phyloP scores from a whole-genome alignment of 441 rosid species.

The Gossypium lobatum region DNA sequence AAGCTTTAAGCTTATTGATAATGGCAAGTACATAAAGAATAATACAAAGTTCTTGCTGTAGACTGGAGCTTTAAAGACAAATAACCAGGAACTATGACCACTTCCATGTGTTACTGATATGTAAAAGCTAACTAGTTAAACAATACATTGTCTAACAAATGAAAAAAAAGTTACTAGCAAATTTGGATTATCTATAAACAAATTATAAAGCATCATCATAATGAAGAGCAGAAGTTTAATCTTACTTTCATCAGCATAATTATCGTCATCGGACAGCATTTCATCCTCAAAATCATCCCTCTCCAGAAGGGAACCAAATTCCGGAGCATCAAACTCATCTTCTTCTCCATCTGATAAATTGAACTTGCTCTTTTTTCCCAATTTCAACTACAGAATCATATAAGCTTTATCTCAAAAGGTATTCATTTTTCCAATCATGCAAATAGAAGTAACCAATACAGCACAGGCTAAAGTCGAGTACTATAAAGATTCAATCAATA shows the following conservation, averaged over 20 bases:
- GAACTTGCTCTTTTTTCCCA: slow-evolving; percentile 59
- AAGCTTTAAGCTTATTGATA: not conserved
- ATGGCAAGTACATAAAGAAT: not conserved
- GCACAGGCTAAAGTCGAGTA: not conserved
- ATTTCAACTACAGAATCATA: slow-evolving; percentile 36
- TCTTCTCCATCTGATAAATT: slow-evolving; percentile 90
- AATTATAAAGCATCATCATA: not conserved
- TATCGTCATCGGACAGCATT: slow-evolving; percentile 51
- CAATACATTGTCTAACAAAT: not conserved
- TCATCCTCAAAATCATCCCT: slow-evolving; percentile 76
- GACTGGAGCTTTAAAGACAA: not conserved
- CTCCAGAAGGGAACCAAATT: slow-evolving; percentile 36
- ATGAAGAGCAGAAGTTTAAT: not conserved
- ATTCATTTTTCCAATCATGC: not conserved
- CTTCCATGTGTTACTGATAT: not conserved
- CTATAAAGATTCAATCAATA: not conserved
- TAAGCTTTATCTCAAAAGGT: not conserved
- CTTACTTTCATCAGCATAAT: slow-evolving; percentile 47
- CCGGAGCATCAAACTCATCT: slow-evolving; percentile 42
- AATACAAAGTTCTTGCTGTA: not conserved
- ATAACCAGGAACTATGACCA: not conserved
- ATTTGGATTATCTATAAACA: not conserved
- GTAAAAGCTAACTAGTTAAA: not conserved
- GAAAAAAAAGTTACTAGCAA: not conserved
- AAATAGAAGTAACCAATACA: not conserved